Evolutionary conservation across 306 rosid genomes (phyloP).

Genomic region (Prunus padus): DNA sequence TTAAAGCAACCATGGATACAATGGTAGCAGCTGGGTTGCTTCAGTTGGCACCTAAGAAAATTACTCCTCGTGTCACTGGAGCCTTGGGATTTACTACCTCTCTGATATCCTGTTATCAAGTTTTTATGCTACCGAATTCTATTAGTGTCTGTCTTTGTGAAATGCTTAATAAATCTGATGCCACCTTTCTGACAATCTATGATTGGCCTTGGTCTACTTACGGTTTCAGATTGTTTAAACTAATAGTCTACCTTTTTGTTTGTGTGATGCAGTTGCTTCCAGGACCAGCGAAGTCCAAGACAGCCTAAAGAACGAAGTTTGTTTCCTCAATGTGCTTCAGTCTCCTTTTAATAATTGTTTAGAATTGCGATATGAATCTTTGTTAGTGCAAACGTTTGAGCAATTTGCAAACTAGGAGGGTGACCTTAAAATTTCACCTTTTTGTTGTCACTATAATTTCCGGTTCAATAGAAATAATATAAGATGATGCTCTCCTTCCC

Average conservation of each 20-base stretch:
- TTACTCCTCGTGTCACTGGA: constrained; percentile 89
- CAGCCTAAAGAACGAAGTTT: constrained; percentile 44
- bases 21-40: constrained; percentile 92
- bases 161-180: not conserved
- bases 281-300: constrained; percentile 63
- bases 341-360: constrained; percentile 43
- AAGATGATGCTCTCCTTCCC: constrained; percentile 1
- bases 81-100: constrained; percentile 84
- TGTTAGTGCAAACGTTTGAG: constrained; percentile 35
- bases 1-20: constrained; percentile 72
- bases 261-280: constrained; percentile 76
- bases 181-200: not conserved
- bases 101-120: constrained; percentile 96
- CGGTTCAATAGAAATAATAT: constrained; percentile 29
- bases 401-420: constrained; percentile 29
- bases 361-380: constrained; percentile 31
- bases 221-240: constrained; percentile 6
- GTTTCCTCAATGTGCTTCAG: constrained; percentile 15
- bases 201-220: not conserved
- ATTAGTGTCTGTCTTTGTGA: not conserved
- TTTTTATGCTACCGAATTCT: constrained; percentile 19
- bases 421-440: not conserved
- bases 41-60: constrained; percentile 86
- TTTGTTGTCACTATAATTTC: not conserved
- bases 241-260: constrained; percentile 29